These are phyloP conservation scores for Scedosporium apiospermum DNA, from an alignment of 2,329 filamentous ascomycete genomes.

Conservation along the genomic window DNA sequence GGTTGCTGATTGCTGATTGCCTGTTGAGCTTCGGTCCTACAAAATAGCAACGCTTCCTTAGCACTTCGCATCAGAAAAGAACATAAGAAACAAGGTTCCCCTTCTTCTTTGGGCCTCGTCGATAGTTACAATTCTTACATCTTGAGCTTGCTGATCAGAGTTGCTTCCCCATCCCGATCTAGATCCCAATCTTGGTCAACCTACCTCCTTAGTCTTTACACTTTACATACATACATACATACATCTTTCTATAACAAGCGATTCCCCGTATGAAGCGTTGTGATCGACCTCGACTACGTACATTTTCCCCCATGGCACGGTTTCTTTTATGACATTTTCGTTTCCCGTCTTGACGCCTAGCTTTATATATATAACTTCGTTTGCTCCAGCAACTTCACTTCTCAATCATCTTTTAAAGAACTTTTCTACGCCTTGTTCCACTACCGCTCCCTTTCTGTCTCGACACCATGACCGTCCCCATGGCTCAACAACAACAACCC, in stretches of 20 bases:
- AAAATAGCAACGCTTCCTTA: neutral
- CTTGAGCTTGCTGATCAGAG: neutral
- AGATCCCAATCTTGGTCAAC: neutral
- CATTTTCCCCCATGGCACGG: neutral
- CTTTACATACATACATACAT: neutral
- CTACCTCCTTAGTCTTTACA: neutral
- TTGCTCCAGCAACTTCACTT: too few relatives aligned
- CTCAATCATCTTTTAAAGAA: too few relatives aligned
- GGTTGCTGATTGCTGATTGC: too few relatives aligned
- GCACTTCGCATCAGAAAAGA: neutral
- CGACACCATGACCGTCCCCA: slow-evolving; percentile 33
- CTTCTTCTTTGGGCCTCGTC: neutral
- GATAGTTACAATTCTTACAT: neutral
- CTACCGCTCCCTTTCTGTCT: slow-evolving; percentile 15
- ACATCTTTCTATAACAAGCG: neutral
- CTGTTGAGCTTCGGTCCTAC: neutral
- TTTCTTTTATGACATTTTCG: neutral
- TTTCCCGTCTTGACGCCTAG: neutral
- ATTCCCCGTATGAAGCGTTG: neutral
- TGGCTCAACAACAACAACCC: slow-evolving; percentile 22
- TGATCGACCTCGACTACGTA: neutral
- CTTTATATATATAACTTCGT: neutral
- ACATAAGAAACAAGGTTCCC: neutral
- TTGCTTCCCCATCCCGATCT: neutral
- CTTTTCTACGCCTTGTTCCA: too few relatives aligned